Conservation (phyloP, 306 rosid genomes). For the Dicorynia guianensis region DNA sequence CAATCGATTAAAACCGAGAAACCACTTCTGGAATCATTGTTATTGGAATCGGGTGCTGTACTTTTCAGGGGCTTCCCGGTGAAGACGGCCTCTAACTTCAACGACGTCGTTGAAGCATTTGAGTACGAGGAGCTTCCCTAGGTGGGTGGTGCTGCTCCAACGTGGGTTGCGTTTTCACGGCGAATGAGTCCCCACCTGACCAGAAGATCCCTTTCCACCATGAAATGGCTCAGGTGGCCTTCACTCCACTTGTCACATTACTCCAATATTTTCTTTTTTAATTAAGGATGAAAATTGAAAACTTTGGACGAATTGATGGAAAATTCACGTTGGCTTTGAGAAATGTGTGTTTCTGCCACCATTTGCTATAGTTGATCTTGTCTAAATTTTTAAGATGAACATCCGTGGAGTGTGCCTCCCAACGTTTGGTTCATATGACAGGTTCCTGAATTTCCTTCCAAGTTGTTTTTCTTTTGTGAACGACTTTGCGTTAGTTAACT, state of each 20-base stretch:
- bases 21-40: constrained; percentile 53
- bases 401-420: not conserved
- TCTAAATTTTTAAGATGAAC: not conserved
- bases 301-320: not conserved
- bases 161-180: constrained; percentile 86
- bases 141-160: constrained; percentile 85
- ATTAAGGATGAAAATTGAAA: not conserved
- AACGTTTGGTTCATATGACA: constrained; percentile 35
- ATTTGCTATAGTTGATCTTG: not conserved
- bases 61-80: constrained; percentile 70
- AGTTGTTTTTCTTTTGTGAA: constrained; percentile 86
- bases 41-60: constrained; percentile 70
- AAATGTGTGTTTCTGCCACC: not conserved
- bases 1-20: constrained; percentile 56
- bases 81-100: constrained; percentile 69
- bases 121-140: constrained; percentile 86
- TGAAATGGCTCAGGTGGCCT: constrained; percentile 80
- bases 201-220: constrained; percentile 91
- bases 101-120: constrained; percentile 79
- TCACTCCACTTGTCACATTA: too few relatives aligned
- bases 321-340: not conserved
- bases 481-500: too few relatives aligned
- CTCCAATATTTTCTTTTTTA: not conserved
- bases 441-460: constrained; percentile 87
- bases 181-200: constrained; percentile 92